Evolutionary conservation across 306 rosid species (phyloP), one percentile per base, ranked within the genome.

Genomic region (Fagus sylvatica): DNA sequence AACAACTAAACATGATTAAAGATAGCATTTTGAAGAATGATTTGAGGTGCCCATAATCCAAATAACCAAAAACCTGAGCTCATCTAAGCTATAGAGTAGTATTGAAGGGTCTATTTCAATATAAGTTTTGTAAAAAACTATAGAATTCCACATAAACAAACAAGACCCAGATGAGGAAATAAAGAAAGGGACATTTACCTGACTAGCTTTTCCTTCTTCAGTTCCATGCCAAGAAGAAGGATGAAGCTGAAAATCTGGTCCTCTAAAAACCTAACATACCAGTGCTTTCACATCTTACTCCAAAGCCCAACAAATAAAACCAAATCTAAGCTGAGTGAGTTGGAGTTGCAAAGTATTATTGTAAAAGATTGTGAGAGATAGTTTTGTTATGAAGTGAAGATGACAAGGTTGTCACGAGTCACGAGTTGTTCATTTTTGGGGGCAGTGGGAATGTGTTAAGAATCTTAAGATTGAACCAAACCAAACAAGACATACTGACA

Each of bases 121-220:
- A 42, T 30, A 13, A 34, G 57, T 54, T 80, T 34, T 5, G 42
- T 28, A 37, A 62, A 48, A 56, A 46, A 69, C 22, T 77, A 78
- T 53, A 42, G 49, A 43, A 56, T 32, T 28, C 41, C 7, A 54
- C 43, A 15, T 6, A 2, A 60, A 33, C 5, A 34, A 59, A 6
- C 61, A 64, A 62, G 15, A 72, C 39, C 66, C 13, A 17, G 36
- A 75, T 39, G 41, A 28, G n/a, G 54, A 32, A 46, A 57, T 4
- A 16, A 9, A 10, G 36, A 7, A 65, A 65, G 75, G 19, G 6
- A 32, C 71, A n/a, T 42, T 85, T 73, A 90, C 96, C 96, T 89
- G 57, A 93, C 96, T 78, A 93, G 91, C 85, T 85, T 93, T 32
- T 86, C 96, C 82, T 85, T 89, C 86, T 83, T 93, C 67, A 88